These are phyloP conservation scores for Vitis hybrid DNA, from an alignment of 177 flowering plant species.

Conservation along the genomic window DNA sequence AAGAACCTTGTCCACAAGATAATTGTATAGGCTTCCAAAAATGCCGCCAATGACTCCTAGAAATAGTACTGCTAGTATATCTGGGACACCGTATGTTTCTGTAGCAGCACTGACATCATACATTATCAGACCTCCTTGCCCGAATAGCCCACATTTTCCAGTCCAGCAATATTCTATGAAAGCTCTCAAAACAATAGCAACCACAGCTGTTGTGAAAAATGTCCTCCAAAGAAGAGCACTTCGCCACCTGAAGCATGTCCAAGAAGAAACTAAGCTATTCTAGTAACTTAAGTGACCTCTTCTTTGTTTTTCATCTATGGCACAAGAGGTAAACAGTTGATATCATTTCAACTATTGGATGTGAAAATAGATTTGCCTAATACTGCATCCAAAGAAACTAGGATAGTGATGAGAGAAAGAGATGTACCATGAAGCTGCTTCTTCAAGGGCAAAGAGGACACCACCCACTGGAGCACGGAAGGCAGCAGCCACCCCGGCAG, in stretches of 20 bases:
- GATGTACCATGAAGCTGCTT: constrained; percentile 51
- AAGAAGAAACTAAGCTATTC: not conserved
- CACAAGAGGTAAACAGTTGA: too few relatives aligned
- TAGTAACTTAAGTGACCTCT: not conserved
- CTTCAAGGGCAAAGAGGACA: constrained; percentile 57
- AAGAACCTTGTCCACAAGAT: constrained; percentile 44
- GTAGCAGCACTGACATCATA: constrained; percentile 36
- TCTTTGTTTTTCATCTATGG: not conserved
- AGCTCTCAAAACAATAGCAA: constrained; percentile 41
- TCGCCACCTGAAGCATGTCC: constrained; percentile 38
- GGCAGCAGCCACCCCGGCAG: constrained; percentile 62
- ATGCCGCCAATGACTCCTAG: constrained; percentile 42
- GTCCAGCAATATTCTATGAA: constrained; percentile 34
- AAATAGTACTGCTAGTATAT: constrained; percentile 33
- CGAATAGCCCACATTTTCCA: constrained; percentile 47
- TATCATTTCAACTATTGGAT: too few relatives aligned
- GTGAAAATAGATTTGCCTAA: not conserved
- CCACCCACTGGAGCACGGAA: constrained; percentile 63
- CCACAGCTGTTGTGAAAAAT: constrained; percentile 52
- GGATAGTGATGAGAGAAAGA: not conserved
- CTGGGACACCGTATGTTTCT: constrained; percentile 19
- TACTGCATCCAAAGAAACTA: not conserved
- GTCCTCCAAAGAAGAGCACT: constrained; percentile 59
- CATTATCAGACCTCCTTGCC: constrained; percentile 59
- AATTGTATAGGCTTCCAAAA: constrained; percentile 47